Base-by-base conservation (phyloP, 2,329 filamentous ascomycete genomes). In the Chlorencoelia australis region DNA sequence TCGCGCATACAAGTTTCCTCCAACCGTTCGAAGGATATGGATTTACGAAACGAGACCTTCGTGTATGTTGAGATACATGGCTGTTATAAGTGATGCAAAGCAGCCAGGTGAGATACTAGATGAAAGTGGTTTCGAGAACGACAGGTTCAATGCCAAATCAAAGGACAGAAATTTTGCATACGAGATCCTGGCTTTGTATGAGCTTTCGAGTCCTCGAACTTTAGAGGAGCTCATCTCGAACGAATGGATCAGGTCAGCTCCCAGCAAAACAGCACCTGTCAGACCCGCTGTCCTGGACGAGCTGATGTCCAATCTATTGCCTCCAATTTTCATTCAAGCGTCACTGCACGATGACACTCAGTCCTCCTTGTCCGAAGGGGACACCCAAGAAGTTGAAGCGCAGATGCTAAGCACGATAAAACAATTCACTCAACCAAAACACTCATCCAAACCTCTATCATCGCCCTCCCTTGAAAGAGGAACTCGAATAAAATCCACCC, bases 1-100 rank as follows among this genome's bases (percentile, higher is more conserved):
- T 40, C 64, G 75, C 28, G 57, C 60, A 11, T 78, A 71, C 58
- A 66, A 63, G 32, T 65, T 81, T 15, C 71, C 73, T 2, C 51
- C 59, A 3, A 61, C 65, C 11, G 70, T 78, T 4, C 61, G 57
- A 13, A 72, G 76, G n/a, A 64, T 79, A 47, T 82, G 77, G 77
- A 61, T 81, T 11, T 75, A 77, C 45, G 63, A 65, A 11, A 71
- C 61, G 11, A 57, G 50, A 20, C 69, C 63, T 1, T 50, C 56
- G 7, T 62, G 57, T n/a, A 57, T 68, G 37, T 54, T 81, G 7
- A 67, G 61, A 35, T 78, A 79, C 49, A 75, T 80, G 66, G 74
- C 72, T 10, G 63, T 63, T 8, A 63, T 79, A 11, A 62, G 68
- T 0, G 53, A 59, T 1, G 59, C 65, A 0, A 65, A 66, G 49